Evolutionary conservation across 768 basidiomycete genomes (phyloP), one percentile per base, ranked within the genome.

Genomic region (Phylloporus sp.): DNA sequence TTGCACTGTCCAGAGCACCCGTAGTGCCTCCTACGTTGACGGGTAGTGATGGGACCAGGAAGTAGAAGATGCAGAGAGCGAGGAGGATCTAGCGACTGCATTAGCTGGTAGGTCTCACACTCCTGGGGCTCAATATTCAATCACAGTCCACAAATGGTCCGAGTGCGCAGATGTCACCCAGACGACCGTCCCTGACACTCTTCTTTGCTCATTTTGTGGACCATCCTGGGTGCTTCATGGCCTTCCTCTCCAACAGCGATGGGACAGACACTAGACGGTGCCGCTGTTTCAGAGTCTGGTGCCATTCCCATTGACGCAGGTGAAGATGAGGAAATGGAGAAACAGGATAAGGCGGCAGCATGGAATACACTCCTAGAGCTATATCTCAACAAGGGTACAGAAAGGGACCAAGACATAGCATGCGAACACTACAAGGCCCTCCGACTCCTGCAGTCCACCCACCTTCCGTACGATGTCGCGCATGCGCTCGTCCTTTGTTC

Each of bases 361-460:
- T 97, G 95, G 95, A 97, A 95, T 70, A 97, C 95, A 9, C 75
- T 98, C 2, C 73, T 98, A 53, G 95, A 99, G 70, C 79, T 99
- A 11, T 97, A 97, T 66, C 79, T 99, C 40, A 80, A 85, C 8
- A 68, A 68, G 18, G 57, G 53, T 18, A 26, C 45, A 8, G 56
- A 59, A 11, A 66, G 78, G 32, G 45, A 59, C 59, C 52, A 56
- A 43, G 23, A 49, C 11, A 44, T 40, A 0, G 22, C 43, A 0
- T 53, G 49, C 23, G 53, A 61, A 3, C 63, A 59, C 12, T 54
- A 78, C 34, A 95, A 94, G 63, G 92, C 93, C 1, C 66, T 93
- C 50, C 77, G 77, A 5, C 69, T 98, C 2, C 76, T 98, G 12
- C 70, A 76, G 45, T 84, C 82, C 58, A 67, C 74, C 1, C 66